phyloP scores from a whole-genome alignment of 2,329 filamentous ascomycete species.

The Diplodia seriata region DNA sequence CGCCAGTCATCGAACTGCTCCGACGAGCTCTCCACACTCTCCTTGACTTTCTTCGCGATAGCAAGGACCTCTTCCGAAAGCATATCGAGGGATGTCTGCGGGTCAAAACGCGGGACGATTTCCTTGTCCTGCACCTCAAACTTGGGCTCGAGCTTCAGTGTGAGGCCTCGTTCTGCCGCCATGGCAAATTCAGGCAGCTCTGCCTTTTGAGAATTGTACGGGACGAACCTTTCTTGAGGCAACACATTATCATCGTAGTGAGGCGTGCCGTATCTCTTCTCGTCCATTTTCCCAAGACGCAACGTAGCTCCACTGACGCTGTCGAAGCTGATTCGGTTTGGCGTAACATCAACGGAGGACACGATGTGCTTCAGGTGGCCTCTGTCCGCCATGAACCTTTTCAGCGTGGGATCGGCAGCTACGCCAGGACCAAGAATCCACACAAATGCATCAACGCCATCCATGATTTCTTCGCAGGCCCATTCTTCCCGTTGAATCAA shows the following conservation, averaged over 20 bases:
- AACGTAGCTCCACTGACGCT: conserved; percentile 71
- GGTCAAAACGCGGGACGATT: conserved; percentile 40
- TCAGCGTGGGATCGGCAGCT: conserved; percentile 66
- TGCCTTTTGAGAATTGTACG: conserved; percentile 35
- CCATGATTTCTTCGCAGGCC: conserved; percentile 68
- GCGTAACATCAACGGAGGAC: conserved; percentile 73
- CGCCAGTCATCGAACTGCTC: conserved; percentile 62
- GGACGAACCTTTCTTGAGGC: conserved; percentile 45
- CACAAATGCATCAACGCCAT: conserved; percentile 70
- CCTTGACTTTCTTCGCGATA: conserved; percentile 57
- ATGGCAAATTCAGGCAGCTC: conserved; percentile 37
- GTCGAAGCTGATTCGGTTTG: conserved; percentile 76
- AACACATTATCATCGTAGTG: conserved; percentile 61
- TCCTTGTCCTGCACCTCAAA: conserved; percentile 49
- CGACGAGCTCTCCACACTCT: conserved; percentile 47
- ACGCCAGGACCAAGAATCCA: conserved; percentile 83
- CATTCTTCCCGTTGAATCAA: conserved; percentile 77
- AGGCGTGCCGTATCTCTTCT: conserved; percentile 74
- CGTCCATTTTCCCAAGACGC: conserved; percentile 75
- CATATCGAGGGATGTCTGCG: conserved; percentile 52
- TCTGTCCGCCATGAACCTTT: conserved; percentile 71
- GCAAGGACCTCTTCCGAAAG: conserved; percentile 56
- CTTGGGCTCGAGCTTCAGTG: conserved; percentile 55
- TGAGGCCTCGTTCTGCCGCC: conserved; percentile 51
- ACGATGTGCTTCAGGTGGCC: conserved; percentile 74